Conservation (phyloP, 1,284 basidiomycete species). For the Pyrrhoderma lamaoense region DNA sequence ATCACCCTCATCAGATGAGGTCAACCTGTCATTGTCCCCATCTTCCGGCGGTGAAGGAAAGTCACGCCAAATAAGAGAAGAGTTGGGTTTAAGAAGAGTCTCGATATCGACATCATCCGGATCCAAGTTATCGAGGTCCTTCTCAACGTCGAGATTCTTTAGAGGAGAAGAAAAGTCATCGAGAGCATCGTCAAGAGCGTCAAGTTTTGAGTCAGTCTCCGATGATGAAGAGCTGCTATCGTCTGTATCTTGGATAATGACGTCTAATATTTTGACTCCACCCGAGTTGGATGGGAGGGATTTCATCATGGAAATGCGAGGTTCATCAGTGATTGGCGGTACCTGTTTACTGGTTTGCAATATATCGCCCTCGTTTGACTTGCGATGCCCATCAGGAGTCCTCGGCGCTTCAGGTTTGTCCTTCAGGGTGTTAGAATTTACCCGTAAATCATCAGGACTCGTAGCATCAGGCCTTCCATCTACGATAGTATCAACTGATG, state of each 20-base stretch:
- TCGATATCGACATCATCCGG: background rate
- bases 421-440: too few species aligned
- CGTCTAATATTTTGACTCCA: conserved; percentile 23
- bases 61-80: background rate
- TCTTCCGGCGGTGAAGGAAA: conserved; percentile 2
- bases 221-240: conserved; percentile 29
- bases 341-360: too few species aligned
- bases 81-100: conserved; percentile 5
- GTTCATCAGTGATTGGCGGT: too few species aligned
- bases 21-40: background rate
- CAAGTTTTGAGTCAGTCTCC: conserved; percentile 2
- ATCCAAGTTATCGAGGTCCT: too few species aligned
- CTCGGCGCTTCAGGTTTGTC: too few species aligned
- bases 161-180: background rate
- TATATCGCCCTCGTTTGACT: too few species aligned
- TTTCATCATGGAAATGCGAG: too few species aligned
- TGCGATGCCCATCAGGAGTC: too few species aligned
- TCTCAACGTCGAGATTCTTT: background rate
- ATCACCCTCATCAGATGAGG: conserved; percentile 13
- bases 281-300: too few species aligned
- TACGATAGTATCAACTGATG: too few species aligned
- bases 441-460: too few species aligned
- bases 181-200: background rate
- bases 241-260: conserved; percentile 26
- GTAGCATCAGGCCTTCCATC: too few species aligned